Evolutionary conservation across 108 stramenopile genomes (phyloP), one percentile per base, ranked within the genome.

Genomic region (Pseudonitzschia pungens): DNA sequence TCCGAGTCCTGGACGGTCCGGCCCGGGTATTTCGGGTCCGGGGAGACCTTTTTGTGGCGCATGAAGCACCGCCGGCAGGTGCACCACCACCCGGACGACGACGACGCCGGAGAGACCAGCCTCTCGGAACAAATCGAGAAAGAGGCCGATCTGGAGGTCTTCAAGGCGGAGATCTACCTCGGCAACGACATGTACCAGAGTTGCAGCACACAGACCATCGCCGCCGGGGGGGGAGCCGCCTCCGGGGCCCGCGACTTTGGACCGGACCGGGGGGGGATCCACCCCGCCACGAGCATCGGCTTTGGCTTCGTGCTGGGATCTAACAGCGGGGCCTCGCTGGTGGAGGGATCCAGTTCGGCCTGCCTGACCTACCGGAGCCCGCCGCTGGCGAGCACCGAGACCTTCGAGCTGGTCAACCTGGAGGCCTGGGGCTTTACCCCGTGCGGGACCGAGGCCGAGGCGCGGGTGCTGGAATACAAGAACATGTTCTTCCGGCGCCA

Each of bases 351-450:
- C 18, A 79, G 84, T 6, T 67, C 72, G 18, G 70, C 81, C 18
- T 83, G 81, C 64, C 67, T 84, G 20, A 89, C 88, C 41, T 89
- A 84, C 76, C 68, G 74, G 1, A 89, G 81, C 71, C 81, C 88
- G 11, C 69, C 78, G 31, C 65, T 86, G 24, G 62, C 69, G n/a
- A 76, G 65, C 7, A 24, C 29, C 9, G 70, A 81, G 24, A 16
- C 28, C 4, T 86, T 86, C 58, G 88, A 89, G 51, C 76, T 89
- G 8, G 48, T 84, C 33, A 89, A 89, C 53, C 32, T 89, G 33
- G 88, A 89, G 68, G 84, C 84, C 15, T 89, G 85, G 85, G 74
- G 83, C 22, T 76, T 89, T 12, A 89, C 88, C 1, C 86, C 83
- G 16, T 84, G 81, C 4, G 18, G 65, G 4, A 81, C 81, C 21